Evolutionary conservation across 768 basidiomycete genomes (phyloP).

Genomic region (Rhizopogon rudus): DNA sequence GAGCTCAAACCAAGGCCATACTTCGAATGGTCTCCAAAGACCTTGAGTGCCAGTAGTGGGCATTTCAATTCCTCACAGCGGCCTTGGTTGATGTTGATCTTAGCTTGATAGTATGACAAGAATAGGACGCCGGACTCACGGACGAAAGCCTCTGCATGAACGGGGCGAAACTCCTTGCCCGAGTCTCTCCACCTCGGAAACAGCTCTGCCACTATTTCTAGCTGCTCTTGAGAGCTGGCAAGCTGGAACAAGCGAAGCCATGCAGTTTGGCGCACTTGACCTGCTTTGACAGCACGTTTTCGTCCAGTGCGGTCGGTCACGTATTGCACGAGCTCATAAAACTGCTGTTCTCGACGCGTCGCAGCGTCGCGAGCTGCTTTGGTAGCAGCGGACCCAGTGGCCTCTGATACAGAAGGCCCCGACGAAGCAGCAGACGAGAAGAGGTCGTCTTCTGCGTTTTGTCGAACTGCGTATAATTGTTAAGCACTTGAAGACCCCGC

Average conservation of each 20-base stretch:
- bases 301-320: conserved; percentile 24
- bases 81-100: conserved; percentile 31
- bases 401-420: neutral
- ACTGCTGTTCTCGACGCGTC: conserved; percentile 15
- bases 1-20: conserved; percentile 50
- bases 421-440: conserved; percentile 6
- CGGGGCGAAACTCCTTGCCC: conserved; percentile 32
- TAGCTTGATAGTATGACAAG: neutral
- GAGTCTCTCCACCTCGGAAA: conserved; percentile 49
- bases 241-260: conserved; percentile 51
- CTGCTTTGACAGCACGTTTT: conserved; percentile 22
- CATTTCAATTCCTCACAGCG: conserved; percentile 58
- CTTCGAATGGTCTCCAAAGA: conserved; percentile 59
- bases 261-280: conserved; percentile 38
- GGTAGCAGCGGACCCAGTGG: neutral
- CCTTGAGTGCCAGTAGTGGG: conserved; percentile 50
- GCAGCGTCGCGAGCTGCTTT: neutral
- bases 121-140: conserved; percentile 36
- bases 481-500: neutral
- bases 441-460: conserved; percentile 8
- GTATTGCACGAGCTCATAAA: conserved; percentile 19
- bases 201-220: conserved; percentile 39
- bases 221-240: conserved; percentile 43
- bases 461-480: conserved; percentile 12
- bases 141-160: conserved; percentile 45